phyloP scores from a whole-genome alignment of 2,329 filamentous ascomycete genomes.

The Lecanicillium sp. region DNA sequence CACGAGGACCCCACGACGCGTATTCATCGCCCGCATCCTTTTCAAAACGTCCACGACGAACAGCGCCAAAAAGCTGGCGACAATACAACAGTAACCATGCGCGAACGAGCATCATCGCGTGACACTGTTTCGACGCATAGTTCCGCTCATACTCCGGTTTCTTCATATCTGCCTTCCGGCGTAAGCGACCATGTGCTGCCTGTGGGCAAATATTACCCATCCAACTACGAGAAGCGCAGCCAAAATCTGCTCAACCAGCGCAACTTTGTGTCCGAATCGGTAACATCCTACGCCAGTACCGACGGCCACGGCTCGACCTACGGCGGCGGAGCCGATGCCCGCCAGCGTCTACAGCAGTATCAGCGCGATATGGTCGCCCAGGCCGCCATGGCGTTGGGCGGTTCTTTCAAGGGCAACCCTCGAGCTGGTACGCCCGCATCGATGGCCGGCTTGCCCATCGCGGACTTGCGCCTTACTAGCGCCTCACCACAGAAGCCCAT shows the following conservation, averaged over 20 bases:
- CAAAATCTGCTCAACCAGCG: conserved; percentile 14
- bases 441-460: conserved; percentile 26
- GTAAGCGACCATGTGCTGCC: conserved; percentile 40
- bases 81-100: conserved; percentile 9
- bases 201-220: conserved; percentile 56
- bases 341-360: conserved; percentile 41
- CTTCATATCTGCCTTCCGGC: conserved; percentile 44
- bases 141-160: conserved; percentile 31
- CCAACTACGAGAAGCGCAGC: conserved; percentile 46
- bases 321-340: conserved; percentile 7
- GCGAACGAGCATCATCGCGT: conserved; percentile 15
- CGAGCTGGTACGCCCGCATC: conserved; percentile 20
- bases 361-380: conserved; percentile 55
- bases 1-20: conserved; percentile 46
- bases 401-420: conserved; percentile 17
- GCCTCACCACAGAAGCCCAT: conserved; percentile 36
- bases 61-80: conserved; percentile 20
- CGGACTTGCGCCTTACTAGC: conserved; percentile 29
- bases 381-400: conserved; percentile 36
- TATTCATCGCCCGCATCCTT: conserved; percentile 44
- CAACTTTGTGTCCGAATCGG: conserved; percentile 16
- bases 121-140: conserved; percentile 16
- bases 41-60: conserved; percentile 34
- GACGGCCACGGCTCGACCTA: conserved; percentile 23
- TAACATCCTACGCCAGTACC: conserved; percentile 25